Evolutionary conservation across 306 rosid species (phyloP), one percentile per base, ranked within the genome.

Genomic region (Gleditsia sinensis): DNA sequence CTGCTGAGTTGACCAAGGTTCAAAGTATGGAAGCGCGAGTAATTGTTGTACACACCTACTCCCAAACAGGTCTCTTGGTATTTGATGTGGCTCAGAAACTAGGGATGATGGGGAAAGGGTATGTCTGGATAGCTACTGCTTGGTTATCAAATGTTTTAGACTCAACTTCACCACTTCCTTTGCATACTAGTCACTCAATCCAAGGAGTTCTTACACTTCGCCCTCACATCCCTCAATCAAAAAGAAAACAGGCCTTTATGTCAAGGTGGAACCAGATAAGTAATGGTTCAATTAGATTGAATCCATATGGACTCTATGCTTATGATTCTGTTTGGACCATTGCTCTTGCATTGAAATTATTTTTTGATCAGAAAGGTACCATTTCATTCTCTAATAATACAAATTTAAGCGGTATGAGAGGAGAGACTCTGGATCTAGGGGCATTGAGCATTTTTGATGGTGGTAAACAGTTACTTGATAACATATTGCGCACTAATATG

Each of bases 241-340:
- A 81, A 60, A 64, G 75, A 34, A 81, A 84, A 23, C 78, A 64
- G 60, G 83, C 76, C 24, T 86, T 89, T 63, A 82, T 78, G 75
- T 84, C 90, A 4, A 87, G 97, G 76, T 92, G 97, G 96, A 84
- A 80, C 7, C 82, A 80, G 34, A 14, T 84, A 3, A 56, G 73
- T 42, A 65, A 75, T 5, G 86, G 84, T 27, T 59, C 83, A 1
- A 13, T 83, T 28, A 96, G 93, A 37, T 81, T 92, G 72, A 86
- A 80, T 60, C 68, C 86, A 25, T 88, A 55, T 12, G 90, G 86
- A 48, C 84, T 92, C 51, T 84, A 88, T 81, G 96, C 97, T 32
- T 89, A 89, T 74, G 97, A 92, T 61, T 80, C 96, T 62, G 96
- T 92, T 30, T 89, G 95, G 95, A 69, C 75, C 65, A 83, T 92